Base-by-base conservation (phyloP, 768 basidiomycete genomes). In the Asterophora parasitica region DNA sequence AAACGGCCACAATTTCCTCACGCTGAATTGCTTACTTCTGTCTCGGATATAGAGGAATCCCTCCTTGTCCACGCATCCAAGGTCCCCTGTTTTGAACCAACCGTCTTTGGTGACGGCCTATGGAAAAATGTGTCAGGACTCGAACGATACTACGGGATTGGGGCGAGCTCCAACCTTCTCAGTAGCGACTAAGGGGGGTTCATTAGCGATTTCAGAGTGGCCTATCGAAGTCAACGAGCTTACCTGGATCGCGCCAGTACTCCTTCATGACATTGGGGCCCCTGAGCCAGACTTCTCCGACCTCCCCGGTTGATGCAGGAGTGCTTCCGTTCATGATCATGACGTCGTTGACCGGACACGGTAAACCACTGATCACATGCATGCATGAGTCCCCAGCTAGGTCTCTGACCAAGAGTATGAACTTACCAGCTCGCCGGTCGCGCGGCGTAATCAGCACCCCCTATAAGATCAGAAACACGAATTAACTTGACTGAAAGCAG, bases 181-280 rank as follows among this genome's bases (percentile, higher is more conserved):
- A 4, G 65, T 66, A 7, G 65, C 65, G 39, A n/a, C 64, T 65
- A 16, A 7, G 31, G 31, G 4, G 32, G 7, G 23, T 41, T 12
- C 35, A 33, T 58, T 2, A 40, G 40, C 4, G n/a, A 9, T n/a
- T 5, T 23, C 16, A 12, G 12, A 17, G 10, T 4, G 33, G 23
- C 13, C 16, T 33, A 1, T 23, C 30, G 12, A 6, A 23, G 23
- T 26, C 12, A 30, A 30, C 4, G 2, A 15, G 28, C 57, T 30
- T 43, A 70, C 76, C 69, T 59, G 62, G 64, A 53, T 81, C 77
- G 19, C 65, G 60, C 74, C 75, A 78, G 52, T 80, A 80, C 9
- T 59, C 67, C 50, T 72, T 69, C 76, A 79, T 77, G n/a, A 78
- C 58, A 58, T 77, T 74, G 6, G 74, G 69, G 4, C 78, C 77